Base-by-base conservation (phyloP, 2,329 filamentous ascomycete species). In the Epichloe gansuensis region DNA sequence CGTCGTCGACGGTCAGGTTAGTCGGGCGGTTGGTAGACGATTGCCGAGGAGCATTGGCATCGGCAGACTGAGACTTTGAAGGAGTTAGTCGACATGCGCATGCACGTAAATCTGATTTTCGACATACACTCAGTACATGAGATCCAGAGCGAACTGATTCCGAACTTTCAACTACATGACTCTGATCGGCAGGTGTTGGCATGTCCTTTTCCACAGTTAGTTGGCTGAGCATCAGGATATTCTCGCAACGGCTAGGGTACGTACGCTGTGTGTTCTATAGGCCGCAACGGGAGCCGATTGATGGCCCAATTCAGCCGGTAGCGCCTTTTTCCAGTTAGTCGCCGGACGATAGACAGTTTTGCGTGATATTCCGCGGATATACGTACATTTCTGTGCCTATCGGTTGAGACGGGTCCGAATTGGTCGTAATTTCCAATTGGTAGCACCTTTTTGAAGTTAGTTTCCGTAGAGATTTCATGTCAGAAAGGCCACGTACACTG, bases 361-460 rank as follows among this genome's bases (percentile, higher is more conserved):
- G 12, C 4, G 21, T 11, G 1, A 9, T 17, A n/a, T 4, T 8
- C 7, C 23, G 9, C 34, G 48, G 23, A 39, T 41, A 13, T 11
- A 50, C 49, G 41, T 50, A 48, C 48, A 39, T 15, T 51, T 49
- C 21, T 12, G 34, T 37, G 39, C 46, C 46, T 25, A 21, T 31
- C 21, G 23, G 5, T 4, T 15, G 49, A 48, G 25, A 28, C 17
- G 21, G 23, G 8, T 12, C 38, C 17, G n/a, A 5, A 28, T 23
- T 35, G 35, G n/a, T 31, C 47, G 25, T 44, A 9, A 28, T 12
- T 21, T 38, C n/a, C 51, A 41, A 31, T 46, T 37, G 45, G 15
- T 45, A 17, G 23, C 45, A 39, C 56, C 60, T 60, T 57, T 48
- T 46, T 39, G 8, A 50, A 53, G 59, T 59, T 55, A 61, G 56